Evolutionary conservation across 345 rosid species (phyloP), one percentile per base, ranked within the genome.

Genomic region (Acer campestre): DNA sequence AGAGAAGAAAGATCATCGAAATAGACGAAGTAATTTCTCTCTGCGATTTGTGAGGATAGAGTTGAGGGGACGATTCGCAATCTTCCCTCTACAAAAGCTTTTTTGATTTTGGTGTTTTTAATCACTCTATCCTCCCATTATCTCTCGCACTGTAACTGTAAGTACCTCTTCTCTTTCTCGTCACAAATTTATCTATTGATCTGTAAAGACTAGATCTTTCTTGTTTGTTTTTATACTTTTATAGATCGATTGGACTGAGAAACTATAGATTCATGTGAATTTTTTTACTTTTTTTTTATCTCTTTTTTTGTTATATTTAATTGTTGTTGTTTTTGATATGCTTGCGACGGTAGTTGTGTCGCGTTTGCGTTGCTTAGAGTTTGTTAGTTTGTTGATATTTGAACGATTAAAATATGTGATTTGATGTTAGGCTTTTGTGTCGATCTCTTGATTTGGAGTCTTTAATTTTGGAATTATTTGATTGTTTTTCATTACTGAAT

Each of bases 21-120:
- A 8, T 42, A 46, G 44, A 17, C 2, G 58, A 10, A 16, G 40
- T 2, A 17, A 62, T 62, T 3, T 17, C 46, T 62, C 9, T 27
- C 25, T 46, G 46, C 68, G 17, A 40, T 74, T 74, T 46, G 68
- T 10, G 59, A 31, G 49, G 64, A 71, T 64, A 18, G 48, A 27
- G 64, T 18, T 11, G 75, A 74, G 76, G 53, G 67, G 49, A 40
- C 67, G 76, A 59, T 38, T 38, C 13, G 3, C 25, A 3, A 71
- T 14, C 27, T 40, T 44, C 77, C 69, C 44, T 74, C 58, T 25
- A 2, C 10, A 10, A 9, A 16, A 10, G 68, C 76, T 61, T 40
- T 38, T 7, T 49, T 13, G 17, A 4, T 35, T 35, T 35, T 4
- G 0, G 0, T 49, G 3, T 53, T 16, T 53, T 16, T 16, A 1